Conservation (phyloP, 306 rosid species). For the Fagus sylvatica region DNA sequence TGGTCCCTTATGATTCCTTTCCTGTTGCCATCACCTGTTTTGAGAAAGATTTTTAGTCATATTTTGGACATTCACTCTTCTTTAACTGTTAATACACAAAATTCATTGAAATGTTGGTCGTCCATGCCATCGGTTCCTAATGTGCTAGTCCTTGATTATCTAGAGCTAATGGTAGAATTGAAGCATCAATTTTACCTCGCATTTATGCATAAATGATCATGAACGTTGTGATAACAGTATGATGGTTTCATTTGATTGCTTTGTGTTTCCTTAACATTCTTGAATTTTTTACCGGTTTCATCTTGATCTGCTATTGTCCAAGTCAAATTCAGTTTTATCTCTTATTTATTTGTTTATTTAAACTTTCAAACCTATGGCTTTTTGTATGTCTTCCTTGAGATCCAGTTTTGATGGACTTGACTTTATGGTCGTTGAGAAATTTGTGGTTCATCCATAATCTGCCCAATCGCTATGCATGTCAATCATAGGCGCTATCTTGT, state of each 20-base stretch:
- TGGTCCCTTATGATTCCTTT: too few species aligned
- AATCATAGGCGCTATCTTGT: background rate
- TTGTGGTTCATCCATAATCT: background rate
- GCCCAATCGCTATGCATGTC: background rate
- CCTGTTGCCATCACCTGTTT: too few species aligned
- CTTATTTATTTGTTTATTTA: background rate
- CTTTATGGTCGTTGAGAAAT: background rate
- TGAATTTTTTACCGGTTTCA: background rate
- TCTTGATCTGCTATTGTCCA: background rate
- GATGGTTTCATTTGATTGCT: background rate
- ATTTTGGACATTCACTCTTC: too few species aligned
- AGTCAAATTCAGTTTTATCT: background rate
- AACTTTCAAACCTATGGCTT: background rate
- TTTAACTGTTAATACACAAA: too few species aligned
- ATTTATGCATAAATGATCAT: too few species aligned
- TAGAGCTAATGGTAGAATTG: too few species aligned
- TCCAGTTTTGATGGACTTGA: background rate
- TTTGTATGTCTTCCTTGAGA: background rate
- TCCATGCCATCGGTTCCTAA: too few species aligned
- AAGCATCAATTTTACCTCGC: too few species aligned
- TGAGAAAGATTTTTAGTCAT: too few species aligned
- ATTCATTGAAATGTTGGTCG: too few species aligned
- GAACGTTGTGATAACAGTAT: too few species aligned
- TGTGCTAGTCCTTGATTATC: too few species aligned
- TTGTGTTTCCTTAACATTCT: background rate